Base-by-base conservation (phyloP, 2,329 filamentous ascomycete genomes). In the Ampelomyces quisqualis region DNA sequence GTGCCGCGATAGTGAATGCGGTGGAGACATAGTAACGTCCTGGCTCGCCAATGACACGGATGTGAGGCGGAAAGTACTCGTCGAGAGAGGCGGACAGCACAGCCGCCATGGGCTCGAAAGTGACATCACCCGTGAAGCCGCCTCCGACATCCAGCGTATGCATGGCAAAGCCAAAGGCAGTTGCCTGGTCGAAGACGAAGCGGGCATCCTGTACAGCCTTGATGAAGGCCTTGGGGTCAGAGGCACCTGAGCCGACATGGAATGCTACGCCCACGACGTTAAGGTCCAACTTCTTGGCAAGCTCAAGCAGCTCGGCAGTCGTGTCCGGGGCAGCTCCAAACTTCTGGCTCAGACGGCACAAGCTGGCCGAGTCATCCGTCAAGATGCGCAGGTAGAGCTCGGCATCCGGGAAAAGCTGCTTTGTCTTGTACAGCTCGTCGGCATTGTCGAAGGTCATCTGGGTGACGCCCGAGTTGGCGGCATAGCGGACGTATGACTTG, bases 401-500 rank as follows among this genome's bases (percentile, higher is more conserved):
- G 19, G 93, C 93, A 33, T 82, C 82, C 2, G 93, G 91, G 65
- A 81, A 96, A 58, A 93, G 81, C 70, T 89, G 86, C 71, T 94
- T 93, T 70, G 95, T 91, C 80, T 98, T 98, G 81, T 91, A 89
- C 37, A 98, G 81, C 78, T 98, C 93, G 69, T 98, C 93, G 67
- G 86, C 82, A 61, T 98, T 98, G 79, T 98, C 93, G 67, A 98
- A 97, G 2, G 93, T 98, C 91, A 98, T 97, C 77, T 95, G 88
- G 75, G 87, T 91, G 67, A 98, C 93, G 56, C 86, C 86, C 55
- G 84, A 77, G 65, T 82, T 80, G 63, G 86, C 83, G 52, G 94
- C 93, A 64, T 90, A 95, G 65, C 90, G 89, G 49, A 98, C 79
- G 70, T 96, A 97, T 33, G 91, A 96, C 75, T 93, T 95, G 62